A percentile compares a stretch with the other conserved stretches of the same genome.
Evolutionary conservation across 164 flowering plant genomes (phyloP).

Genomic region (Vitis rotundifolia): DNA sequence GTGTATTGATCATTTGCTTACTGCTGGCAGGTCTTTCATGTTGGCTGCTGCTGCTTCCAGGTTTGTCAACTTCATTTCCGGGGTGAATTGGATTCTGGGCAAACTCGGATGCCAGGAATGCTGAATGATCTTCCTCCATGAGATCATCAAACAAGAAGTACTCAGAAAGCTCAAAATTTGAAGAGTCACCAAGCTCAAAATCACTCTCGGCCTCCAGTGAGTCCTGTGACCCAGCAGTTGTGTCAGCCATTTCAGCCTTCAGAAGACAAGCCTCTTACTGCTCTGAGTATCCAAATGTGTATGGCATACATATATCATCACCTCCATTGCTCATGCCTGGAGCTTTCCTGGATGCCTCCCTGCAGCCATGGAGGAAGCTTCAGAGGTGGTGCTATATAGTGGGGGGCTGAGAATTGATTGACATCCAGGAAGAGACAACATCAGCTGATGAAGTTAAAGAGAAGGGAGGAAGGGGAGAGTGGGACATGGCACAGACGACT

Average conservation of each 20-base stretch:
- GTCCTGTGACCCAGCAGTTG: slow-evolving; percentile 6
- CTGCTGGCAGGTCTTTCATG: slow-evolving; percentile 17
- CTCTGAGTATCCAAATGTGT: neutral
- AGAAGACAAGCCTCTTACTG: neutral
- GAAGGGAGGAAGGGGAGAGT: neutral
- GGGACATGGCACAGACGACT: slow-evolving; percentile 12
- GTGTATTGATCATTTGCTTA: slow-evolving; percentile 11
- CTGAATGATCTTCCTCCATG: slow-evolving; percentile 17
- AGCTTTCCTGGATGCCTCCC: slow-evolving; percentile 1
- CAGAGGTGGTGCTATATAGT: neutral
- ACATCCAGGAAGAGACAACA: neutral
- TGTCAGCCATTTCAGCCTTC: slow-evolving; percentile 15
- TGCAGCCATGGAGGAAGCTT: slow-evolving; percentile 1
- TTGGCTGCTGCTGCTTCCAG: slow-evolving; percentile 17
- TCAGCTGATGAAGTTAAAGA: neutral
- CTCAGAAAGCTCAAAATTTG: slow-evolving; percentile 31
- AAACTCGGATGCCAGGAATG: slow-evolving; percentile 10
- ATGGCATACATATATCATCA: neutral
- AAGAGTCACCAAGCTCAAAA: neutral
- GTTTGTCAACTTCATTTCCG: slow-evolving; percentile 8
- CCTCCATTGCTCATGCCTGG: neutral
- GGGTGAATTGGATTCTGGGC: slow-evolving; percentile 8
- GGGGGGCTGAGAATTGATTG: neutral
- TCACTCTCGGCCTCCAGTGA: slow-evolving; percentile 24
- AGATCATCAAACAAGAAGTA: slow-evolving; percentile 26